Conservation (phyloP, 805 yeast genomes). For the Lachancea sp. region DNA sequence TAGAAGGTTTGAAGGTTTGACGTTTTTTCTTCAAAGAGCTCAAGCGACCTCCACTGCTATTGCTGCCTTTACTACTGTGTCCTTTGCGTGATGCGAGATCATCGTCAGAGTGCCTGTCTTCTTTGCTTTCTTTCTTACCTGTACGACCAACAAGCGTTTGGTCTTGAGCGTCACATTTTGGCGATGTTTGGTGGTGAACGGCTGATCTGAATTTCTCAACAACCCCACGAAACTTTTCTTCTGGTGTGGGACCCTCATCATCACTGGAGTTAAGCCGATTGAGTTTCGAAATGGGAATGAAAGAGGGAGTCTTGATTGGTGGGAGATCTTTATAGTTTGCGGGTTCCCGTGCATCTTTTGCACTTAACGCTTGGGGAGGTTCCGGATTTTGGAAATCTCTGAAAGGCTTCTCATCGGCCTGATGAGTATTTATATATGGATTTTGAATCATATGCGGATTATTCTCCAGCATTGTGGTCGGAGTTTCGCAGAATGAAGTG, state of each 20-base stretch:
- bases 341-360: neutral
- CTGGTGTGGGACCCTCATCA: neutral
- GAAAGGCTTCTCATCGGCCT: neutral
- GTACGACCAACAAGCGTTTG: neutral
- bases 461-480: neutral
- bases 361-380: neutral
- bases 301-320: neutral
- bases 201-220: slow-evolving; percentile 2
- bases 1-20: slow-evolving; percentile 1
- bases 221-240: slow-evolving; percentile 1
- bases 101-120: neutral
- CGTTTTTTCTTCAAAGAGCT: slow-evolving; percentile 1
- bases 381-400: neutral
- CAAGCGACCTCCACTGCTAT: neutral
- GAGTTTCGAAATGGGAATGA: neutral
- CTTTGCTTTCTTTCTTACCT: neutral
- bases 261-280: neutral
- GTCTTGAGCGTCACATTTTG: neutral
- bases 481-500: neutral
- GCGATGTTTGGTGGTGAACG: neutral
- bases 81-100: neutral
- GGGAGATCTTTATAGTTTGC: neutral
- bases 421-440: neutral
- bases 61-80: neutral
- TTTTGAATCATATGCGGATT: neutral